Conservation (phyloP, 257 asterid species). For the Ballota nigra region DNA sequence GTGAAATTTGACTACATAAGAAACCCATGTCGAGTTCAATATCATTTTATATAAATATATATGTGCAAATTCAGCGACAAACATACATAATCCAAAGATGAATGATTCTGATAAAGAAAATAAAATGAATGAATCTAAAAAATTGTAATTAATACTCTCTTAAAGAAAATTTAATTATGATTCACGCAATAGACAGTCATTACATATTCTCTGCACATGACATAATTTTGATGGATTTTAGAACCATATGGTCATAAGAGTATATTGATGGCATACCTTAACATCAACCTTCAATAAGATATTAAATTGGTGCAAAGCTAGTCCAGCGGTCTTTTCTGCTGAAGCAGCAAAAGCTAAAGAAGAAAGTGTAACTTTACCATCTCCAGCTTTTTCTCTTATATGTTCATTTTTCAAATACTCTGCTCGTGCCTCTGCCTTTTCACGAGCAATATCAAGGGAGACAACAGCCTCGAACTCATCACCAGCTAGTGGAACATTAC, state of each 20-base stretch:
- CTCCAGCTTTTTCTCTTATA: conserved; percentile 89
- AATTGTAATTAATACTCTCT: background rate
- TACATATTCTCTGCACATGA: background rate
- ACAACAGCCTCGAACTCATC: conserved; percentile 91
- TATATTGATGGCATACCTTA: conserved; percentile 57
- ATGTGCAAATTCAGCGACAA: background rate
- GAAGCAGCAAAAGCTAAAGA: conserved; percentile 92
- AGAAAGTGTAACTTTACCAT: conserved; percentile 88
- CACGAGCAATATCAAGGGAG: conserved; percentile 86
- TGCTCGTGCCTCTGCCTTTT: conserved; percentile 67
- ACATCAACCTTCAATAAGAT: conserved; percentile 86
- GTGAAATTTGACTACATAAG: background rate
- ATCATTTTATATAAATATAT: too few species aligned
- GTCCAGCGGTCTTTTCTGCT: conserved; percentile 64
- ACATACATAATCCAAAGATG: background rate
- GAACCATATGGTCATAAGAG: background rate
- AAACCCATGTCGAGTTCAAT: background rate
- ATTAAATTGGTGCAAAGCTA: conserved; percentile 89
- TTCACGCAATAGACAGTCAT: background rate
- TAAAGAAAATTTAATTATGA: background rate
- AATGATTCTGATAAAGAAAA: background rate
- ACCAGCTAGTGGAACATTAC: conserved; percentile 90
- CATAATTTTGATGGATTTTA: background rate
- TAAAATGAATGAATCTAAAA: background rate
- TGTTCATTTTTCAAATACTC: conserved; percentile 70